Evolutionary conservation across 768 basidiomycete genomes (phyloP), one percentile per base, ranked within the genome.

Genomic region (Calocybe indica): DNA sequence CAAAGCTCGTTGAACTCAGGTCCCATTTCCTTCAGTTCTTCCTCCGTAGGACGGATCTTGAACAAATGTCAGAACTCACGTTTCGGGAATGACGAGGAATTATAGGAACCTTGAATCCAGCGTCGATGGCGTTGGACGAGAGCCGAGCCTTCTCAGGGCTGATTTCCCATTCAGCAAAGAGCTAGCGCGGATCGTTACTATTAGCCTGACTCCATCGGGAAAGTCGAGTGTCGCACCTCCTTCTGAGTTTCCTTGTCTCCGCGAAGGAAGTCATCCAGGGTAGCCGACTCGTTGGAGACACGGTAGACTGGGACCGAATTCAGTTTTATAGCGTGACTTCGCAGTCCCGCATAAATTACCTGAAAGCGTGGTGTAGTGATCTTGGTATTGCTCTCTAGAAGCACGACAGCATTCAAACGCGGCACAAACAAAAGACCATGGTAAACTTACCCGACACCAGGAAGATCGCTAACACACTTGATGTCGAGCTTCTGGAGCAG

Each of bases 21-120:
- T n/a, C 83, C 83, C 82, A 85, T 84, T 62, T 84, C 81, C 60
- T 83, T 85, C 50, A 85, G 67, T 59, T 86, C 84, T 54, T 72
- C 78, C 58, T 78, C 78, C 1, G 80, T 80, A 1, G 83, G 84
- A 31, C 83, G 82, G 55, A 85, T 83, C 82, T 82, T 50, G 8
- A 34, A 7, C 22, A 22, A 22, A 22, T 22, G 4, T 22, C 22
- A 22, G 22, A 22, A 22, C 22, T 22, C 22, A 4, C 22, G 22
- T 22, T 22, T 22, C 22, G 4, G 22, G 14, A 36, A 41, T 33
- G 43, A 36, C 34, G 15, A 45, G 37, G 5, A 11, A 42, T 9
- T 36, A 45, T 12, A 28, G 35, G 35, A 29, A 75, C 79, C 76
- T 83, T 84, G 73, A 84, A 85, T 32, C 84, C 84, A 39, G 84